Evolutionary conservation across 345 rosid genomes (phyloP), one percentile per base, ranked within the genome.

Genomic region (Ricinus communis): DNA sequence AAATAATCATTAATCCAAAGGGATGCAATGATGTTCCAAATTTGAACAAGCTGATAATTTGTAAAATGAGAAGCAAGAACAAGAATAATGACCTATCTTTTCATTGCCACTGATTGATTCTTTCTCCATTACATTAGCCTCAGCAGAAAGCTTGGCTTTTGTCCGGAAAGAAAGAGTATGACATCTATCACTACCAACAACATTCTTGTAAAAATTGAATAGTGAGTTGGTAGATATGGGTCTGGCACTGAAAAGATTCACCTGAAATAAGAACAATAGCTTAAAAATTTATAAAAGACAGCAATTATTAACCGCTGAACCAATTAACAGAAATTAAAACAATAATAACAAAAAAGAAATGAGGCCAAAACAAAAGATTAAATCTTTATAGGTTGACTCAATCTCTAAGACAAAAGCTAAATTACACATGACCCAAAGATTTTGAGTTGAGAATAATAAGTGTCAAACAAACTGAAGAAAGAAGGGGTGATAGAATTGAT

Each of bases 91-190:
- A 93, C 92, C 93, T 61, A 79, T 71, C 75, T 81, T 85, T 69
- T 83, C 83, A 65, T 33, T 21, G 46, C 9, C 69, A 71, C 49
- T 19, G 53, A 71, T 70, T 25, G 87, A 53, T 71, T 85, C 89
- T 79, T 86, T 84, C 77, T 85, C 84, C 22, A 83, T 72, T 5
- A 81, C 82, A 77, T 70, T 69, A 65, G 87, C 90, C 73, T 86
- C 90, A 36, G 72, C 62, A 41, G 89, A 78, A 24, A 87, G 75
- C 49, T 79, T 77, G 57, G 86, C 87, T 81, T 80, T 86, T 55
- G 79, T 73, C 73, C 47, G 77, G 41, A 86, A 71, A 77, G 71
- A 30, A 58, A 72, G 74, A 66, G 79, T 66, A 25, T 62, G 31
- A 63, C 46, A 53, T 72, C 79, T 74, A 49, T 43, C 71, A 69